Base-by-base conservation (phyloP, 345 rosid species). In the Cardamine occulta region DNA sequence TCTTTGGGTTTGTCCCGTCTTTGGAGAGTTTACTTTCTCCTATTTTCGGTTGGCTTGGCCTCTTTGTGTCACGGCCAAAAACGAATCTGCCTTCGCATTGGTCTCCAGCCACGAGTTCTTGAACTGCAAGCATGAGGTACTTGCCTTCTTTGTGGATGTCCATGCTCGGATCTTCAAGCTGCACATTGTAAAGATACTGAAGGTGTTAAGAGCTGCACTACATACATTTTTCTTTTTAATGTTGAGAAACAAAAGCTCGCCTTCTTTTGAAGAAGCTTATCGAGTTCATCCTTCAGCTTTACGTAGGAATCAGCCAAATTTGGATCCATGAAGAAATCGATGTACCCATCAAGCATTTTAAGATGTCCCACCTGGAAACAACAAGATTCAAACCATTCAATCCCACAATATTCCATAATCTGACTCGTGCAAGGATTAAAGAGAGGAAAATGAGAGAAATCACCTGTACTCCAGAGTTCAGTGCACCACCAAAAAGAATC, bases 1-100 rank as follows among this genome's bases (percentile, higher is more conserved):
- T 90, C 83, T 95, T 92, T 0, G 99, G 98, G 72, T 95, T 95
- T 42, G 93, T 86, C 72, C 99, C 98, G 35, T 92, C 99, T 85
- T 82, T 88, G 0, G 87, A 81, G 70, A 86, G 87, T 78, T 80
- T 86, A 82, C 77, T 82, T 28, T 74, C 81, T 61, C 88, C 89
- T 15, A 54, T 29, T 32, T 67, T 74, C 4, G 87, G 68, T 63
- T 82, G 86, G 84, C 55, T 84, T 6, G 87, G 88, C 80, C 79
- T 88, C 82, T 57, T 89, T 75, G 84, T 84, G 68, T 86, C 86
- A 13, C 99, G 98, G 8, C 99, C 97, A 70, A 95, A 95, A 13
- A 95, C 99, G 51, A 92, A 95, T 68, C 96, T 86, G 19, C 99
- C 99, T 87, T 95, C 99, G 67, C 97, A 90, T 78, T 85, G 91